Base-by-base conservation (phyloP, 1,139 yeast genomes). In the Yamadazyma sp. region DNA sequence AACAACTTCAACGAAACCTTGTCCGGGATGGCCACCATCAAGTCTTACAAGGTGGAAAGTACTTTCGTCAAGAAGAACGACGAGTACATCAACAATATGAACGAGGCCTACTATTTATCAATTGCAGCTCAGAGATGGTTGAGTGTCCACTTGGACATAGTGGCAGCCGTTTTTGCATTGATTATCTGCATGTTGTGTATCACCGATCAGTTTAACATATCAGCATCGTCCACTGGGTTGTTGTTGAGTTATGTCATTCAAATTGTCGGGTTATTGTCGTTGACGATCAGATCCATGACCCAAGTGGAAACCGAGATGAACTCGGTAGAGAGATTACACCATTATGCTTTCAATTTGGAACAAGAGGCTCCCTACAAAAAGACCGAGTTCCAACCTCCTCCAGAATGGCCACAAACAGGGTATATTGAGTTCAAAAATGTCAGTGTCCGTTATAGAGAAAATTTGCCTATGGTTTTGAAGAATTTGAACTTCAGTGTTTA, bases 391-490 rank as follows among this genome's bases (percentile, higher is more conserved):
- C 69, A 79, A 34, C 96, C 96, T 16, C 83, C 89, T 14, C 55
- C 70, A 2, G 70, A 77, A 38, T 92, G 98, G 98, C 98, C 98
- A 17, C 71, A 75, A 37, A 65, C 73, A 23, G 98, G 98, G 52
- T 83, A 71, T 36, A 82, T 92, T 44, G 83, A 81, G 47, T 88
- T 92, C 40, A 64, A 77, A 25, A 75, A 87, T 54, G 71, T 91
- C 31, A 81, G 94, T 2, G 71, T 92, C 50, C 77, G 95, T 54
- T 92, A 92, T 62, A 92, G 96, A 25, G 86, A 91, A 10, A 79
- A 79, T 17, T 69, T 91, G 50, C 98, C 98, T n/a, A 72, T 78
- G 45, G 98, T 92, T 16, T 87, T 92, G 54, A 87, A 88, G 57
- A 76, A 83, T 49, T 94, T 91, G 27, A 64, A 87, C 0, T 88